Evolutionary conservation across 352 stramenopile species (phyloP).

Genomic region (Phytophthora sansomeana): DNA sequence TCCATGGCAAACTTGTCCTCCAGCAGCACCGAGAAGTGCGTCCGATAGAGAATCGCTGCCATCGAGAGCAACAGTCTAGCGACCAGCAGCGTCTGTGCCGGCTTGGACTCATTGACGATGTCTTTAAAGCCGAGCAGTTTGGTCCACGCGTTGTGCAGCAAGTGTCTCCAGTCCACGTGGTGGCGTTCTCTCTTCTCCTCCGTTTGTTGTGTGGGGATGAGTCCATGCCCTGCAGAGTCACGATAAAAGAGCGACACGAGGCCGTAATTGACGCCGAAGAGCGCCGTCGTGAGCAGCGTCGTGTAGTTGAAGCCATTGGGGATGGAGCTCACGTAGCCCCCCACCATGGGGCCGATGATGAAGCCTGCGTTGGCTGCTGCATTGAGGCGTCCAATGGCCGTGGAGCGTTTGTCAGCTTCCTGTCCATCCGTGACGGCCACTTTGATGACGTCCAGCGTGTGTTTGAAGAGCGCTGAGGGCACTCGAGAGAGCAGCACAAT

Average conservation of each 20-base stretch:
- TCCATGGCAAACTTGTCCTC: constrained; percentile 85
- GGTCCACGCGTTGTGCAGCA: constrained; percentile 54
- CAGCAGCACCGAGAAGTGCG: constrained; percentile 78
- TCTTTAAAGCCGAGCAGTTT: constrained; percentile 73
- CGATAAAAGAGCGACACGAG: constrained; percentile 68
- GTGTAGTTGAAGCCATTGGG: constrained; percentile 87
- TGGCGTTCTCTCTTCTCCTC: constrained; percentile 7
- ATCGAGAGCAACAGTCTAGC: constrained; percentile 79
- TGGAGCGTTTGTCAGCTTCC: constrained; percentile 39
- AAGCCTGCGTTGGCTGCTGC: constrained; percentile 78
- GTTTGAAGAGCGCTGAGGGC: constrained; percentile 80
- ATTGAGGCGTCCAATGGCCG: constrained; percentile 76
- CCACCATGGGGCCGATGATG: constrained; percentile 75
- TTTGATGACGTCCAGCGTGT: constrained; percentile 84
- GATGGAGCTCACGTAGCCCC: constrained; percentile 72
- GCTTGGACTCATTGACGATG: constrained; percentile 69
- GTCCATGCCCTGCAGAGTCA: constrained; percentile 23
- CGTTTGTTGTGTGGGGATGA: background rate
- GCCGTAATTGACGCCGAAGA: constrained; percentile 78
- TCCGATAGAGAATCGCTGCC: constrained; percentile 80
- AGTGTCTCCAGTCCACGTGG: constrained; percentile 39
- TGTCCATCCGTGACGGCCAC: constrained; percentile 72
- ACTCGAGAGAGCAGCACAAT: constrained; percentile 79
- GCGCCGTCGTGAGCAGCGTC: constrained; percentile 67
- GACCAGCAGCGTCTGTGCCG: constrained; percentile 72